Conservation (phyloP, 192 early-diverging fungal species). For the Gaertneriomyces semiglobifer region DNA sequence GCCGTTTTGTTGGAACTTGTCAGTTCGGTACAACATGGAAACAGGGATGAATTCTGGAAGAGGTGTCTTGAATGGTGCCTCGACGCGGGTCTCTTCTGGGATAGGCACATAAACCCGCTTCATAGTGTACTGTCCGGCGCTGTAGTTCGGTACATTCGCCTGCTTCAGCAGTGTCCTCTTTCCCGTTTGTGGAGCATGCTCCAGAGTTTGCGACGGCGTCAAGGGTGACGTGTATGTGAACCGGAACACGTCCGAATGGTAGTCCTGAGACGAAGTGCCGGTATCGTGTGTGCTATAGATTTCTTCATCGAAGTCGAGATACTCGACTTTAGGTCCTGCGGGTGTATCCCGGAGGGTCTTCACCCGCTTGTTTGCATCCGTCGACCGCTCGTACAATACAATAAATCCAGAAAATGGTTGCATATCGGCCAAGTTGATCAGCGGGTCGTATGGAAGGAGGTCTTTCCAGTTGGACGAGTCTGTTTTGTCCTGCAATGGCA, state of each 20-base stretch:
- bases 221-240: constrained; percentile 37
- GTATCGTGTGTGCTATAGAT: constrained; percentile 20
- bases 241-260: constrained; percentile 28
- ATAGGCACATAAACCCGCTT: constrained; percentile 36
- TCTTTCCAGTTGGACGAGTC: constrained; percentile 31
- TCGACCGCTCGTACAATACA: constrained; percentile 29
- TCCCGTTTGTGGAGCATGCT: constrained; percentile 30
- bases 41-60: constrained; percentile 43
- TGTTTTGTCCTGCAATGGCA: constrained; percentile 17
- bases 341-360: constrained; percentile 10
- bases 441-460: constrained; percentile 44
- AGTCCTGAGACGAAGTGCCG: constrained; percentile 30
- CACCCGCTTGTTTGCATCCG: constrained; percentile 21
- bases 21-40: constrained; percentile 41
- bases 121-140: constrained; percentile 30
- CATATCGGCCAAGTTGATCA: constrained; percentile 11
- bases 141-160: constrained; percentile 25
- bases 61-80: constrained; percentile 43
- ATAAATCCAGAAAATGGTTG: background rate
- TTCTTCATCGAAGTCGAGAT: constrained; percentile 34
- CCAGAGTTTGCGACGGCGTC: constrained; percentile 30
- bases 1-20: constrained; percentile 37
- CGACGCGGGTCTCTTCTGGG: constrained; percentile 18
- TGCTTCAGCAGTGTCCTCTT: constrained; percentile 30
- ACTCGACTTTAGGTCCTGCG: background rate